Evolutionary conservation across 768 basidiomycete species (phyloP).

Genomic region (Rhizopogon vinicolor): DNA sequence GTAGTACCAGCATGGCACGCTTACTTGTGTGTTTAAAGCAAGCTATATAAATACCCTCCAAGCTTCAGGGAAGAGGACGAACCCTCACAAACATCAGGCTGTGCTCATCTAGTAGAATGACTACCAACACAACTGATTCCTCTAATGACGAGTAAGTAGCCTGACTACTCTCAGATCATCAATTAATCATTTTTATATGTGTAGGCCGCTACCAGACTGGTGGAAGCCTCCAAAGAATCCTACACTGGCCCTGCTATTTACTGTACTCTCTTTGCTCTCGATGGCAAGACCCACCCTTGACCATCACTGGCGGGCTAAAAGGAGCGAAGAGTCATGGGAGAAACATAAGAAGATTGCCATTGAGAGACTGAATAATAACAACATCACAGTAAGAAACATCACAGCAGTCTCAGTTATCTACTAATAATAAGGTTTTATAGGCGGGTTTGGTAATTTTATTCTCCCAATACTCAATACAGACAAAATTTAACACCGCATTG

Average conservation of each 20-base stretch:
- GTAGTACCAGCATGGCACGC: neutral
- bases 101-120: neutral
- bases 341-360: neutral
- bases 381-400: neutral
- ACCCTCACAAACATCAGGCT: neutral
- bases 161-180: neutral
- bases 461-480: neutral
- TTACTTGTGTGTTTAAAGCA: neutral
- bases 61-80: neutral
- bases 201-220: neutral
- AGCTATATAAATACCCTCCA: neutral
- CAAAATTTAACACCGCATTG: neutral
- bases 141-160: neutral
- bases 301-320: neutral
- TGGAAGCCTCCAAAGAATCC: neutral
- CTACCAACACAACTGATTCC: neutral
- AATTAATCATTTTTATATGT: neutral
- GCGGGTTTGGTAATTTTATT: neutral
- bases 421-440: neutral
- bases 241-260: neutral
- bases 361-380: neutral
- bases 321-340: neutral
- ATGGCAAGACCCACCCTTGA: conserved; percentile 1
- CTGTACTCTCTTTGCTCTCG: neutral
- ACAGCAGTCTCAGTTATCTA: neutral